Evolutionary conservation across 352 stramenopile genomes (phyloP), one percentile per base, ranked within the genome.

Genomic region (Blastocystis sp.): DNA sequence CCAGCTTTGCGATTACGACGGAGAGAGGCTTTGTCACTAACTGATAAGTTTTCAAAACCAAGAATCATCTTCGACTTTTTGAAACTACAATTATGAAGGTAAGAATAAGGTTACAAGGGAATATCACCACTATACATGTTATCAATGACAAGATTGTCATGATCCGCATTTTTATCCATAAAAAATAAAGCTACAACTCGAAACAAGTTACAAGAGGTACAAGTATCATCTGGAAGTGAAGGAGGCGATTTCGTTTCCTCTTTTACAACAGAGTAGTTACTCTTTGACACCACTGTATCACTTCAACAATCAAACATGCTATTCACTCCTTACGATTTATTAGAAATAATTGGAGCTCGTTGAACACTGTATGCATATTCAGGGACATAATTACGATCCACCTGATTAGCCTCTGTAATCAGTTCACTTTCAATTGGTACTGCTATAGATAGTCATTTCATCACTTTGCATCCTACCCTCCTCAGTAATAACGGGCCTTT

Each of bases 11-110:
- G 70, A n/a, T 35, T 30, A 27, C 11, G 22, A 37, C 70, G 42
- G 22, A 42, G 27, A 17, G 17, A 24, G 40, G 51, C 42, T 60
- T 64, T 53, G 24, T 53, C 70, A 40, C 22, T 48, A n/a, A 11
- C 44, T 48, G 70, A 60, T 15, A 81, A 33, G n/a, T 59, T 11
- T n/a, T 60, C 11, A 37, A 40, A 62, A 54, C 70, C 70, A 19
- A 81, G 42, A 60, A 81, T 62, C 5, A n/a, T 40, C 24, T 35
- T 81, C 2, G 70, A 56, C 70, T 81, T 81, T 40, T 81, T 81
- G 70, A 59, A 81, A 44, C 70, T 81, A 64, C 22, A 44, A n/a
- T 30, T 59, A 17, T 48, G 4, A 19, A 33, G 44, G 3, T 13
- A 35, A 37, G 48, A 60, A 40, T 33, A 60, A 19, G 9, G 30